phyloP scores from a whole-genome alignment of 2,329 filamentous ascomycete genomes.

The Trichoderma cornu-damae region DNA sequence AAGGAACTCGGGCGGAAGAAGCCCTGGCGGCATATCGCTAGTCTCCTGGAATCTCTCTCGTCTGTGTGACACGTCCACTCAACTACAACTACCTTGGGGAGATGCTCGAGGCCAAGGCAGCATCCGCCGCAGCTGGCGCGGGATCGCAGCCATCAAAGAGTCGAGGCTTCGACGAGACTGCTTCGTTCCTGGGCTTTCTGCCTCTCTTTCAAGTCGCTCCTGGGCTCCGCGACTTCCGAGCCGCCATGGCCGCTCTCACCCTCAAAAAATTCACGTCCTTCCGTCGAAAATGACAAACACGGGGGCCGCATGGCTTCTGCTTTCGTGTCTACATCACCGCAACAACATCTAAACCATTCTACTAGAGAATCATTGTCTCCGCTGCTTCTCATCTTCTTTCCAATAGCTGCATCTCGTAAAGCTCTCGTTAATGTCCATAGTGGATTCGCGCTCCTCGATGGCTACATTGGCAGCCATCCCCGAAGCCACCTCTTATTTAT shows the following conservation, averaged over 20 bases:
- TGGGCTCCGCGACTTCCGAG: not conserved
- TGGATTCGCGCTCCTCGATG: conserved; percentile 25
- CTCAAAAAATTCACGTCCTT: not conserved
- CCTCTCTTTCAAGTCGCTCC: not conserved
- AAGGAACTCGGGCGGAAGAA: too few species aligned
- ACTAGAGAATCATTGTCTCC: conserved; percentile 17
- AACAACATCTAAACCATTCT: conserved; percentile 18
- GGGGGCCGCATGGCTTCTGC: not conserved
- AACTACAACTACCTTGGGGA: too few species aligned
- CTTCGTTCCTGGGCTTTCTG: not conserved
- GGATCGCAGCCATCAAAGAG: not conserved
- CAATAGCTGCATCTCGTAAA: conserved; percentile 25
- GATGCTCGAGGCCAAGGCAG: not conserved
- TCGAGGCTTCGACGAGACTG: not conserved
- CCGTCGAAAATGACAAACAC: conserved; percentile 4
- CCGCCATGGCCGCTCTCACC: not conserved
- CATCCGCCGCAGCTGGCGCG: not conserved
- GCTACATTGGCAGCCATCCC: conserved; percentile 28
- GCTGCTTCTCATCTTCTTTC: conserved; percentile 22
- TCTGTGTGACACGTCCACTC: too few species aligned
- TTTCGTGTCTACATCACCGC: conserved; percentile 8
- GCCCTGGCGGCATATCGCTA: too few species aligned
- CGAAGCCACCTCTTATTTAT: conserved; percentile 23
- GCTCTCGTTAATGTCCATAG: conserved; percentile 6
- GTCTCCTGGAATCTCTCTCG: too few species aligned